Evolutionary conservation across 768 basidiomycete genomes (phyloP).

Genomic region (Agaricus blazei): DNA sequence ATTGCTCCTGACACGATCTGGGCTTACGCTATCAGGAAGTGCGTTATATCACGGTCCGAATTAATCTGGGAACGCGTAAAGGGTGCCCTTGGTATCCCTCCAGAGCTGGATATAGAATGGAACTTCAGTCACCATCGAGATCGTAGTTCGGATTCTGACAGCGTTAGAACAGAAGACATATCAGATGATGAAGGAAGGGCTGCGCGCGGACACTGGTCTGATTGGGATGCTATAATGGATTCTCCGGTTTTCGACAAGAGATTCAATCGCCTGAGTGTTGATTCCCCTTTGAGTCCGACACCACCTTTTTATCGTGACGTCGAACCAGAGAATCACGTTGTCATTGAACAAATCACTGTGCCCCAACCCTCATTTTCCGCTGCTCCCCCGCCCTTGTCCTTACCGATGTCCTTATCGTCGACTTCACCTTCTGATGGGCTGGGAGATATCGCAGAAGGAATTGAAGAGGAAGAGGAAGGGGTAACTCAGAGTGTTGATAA

Average conservation of each 20-base stretch:
- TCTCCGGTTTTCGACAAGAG: constrained; percentile 30
- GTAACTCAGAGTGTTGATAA: constrained; percentile 14
- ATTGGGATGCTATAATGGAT: constrained; percentile 42
- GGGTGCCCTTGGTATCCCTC: constrained; percentile 81
- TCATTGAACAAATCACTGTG: constrained; percentile 52
- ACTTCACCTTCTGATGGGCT: constrained; percentile 32
- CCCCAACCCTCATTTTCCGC: constrained; percentile 19
- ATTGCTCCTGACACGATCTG: constrained; percentile 66
- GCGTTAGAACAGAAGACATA: constrained; percentile 32
- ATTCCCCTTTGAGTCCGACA: constrained; percentile 16
- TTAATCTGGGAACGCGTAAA: constrained; percentile 92
- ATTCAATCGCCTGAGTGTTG: constrained; percentile 18
- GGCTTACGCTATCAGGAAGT: constrained; percentile 68
- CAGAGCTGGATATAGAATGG: constrained; percentile 69
- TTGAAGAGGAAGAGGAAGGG: constrained; percentile 48
- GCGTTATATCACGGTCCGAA: constrained; percentile 73
- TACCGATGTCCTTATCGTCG: constrained; percentile 32
- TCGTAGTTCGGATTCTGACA: not conserved
- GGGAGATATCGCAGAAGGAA: constrained; percentile 62
- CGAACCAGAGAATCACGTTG: constrained; percentile 7
- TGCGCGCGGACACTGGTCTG: constrained; percentile 35
- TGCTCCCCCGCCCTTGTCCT: constrained; percentile 13
- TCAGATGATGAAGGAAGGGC: constrained; percentile 37
- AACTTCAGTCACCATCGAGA: constrained; percentile 18
- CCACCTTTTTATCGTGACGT: constrained; percentile 10